Evolutionary conservation across 2,329 filamentous ascomycete species (phyloP), one percentile per base, ranked within the genome.

Genomic region (Trichoderma endophyticum): DNA sequence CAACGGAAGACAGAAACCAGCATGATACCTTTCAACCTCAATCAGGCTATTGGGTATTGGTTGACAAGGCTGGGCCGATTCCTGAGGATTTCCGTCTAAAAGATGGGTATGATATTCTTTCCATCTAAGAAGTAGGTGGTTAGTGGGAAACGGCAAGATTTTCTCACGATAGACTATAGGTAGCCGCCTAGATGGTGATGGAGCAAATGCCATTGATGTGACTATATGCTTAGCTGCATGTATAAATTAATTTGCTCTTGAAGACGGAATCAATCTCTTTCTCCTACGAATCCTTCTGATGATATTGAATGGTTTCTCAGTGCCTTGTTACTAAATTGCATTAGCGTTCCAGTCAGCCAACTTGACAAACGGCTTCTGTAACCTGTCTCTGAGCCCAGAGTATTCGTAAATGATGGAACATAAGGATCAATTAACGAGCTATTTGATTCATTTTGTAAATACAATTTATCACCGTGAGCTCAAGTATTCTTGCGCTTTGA

Each of bases 21-120:
- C 21, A 54, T 51, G 66, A 61, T 15, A 61, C 34, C 8, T 61
- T 69, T 57, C 66, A 69, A 28, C 66, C 66, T 34, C 66, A 28
- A 18, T 69, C 66, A 3, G 66, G 56, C 15, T 51, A 39, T 28
- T 69, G 66, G 66, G 51, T 69, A 36, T 12, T 69, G 39, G 9
- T 61, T 0, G 66, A 69, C 26, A 32, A 61, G 1, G 39, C 2
- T 9, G 7, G 9, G 6, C 21, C 30, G 0, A 7, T 56, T 6
- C 4, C 7, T 21, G 4, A 3, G 8, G 12, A 6, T 1, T 11
- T n/a, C 2, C 7, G 5, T 5, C 28, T 59, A 26, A 21, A 9
- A 3, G 56, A 30, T n/a, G 28, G 18, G 4, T 3, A n/a, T 11
- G 26, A 32, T 11, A 21, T 12, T 51, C 4, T 21, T 6, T 14